Evolutionary conservation across 768 basidiomycete genomes (phyloP), one percentile per base, ranked within the genome.

Genomic region (Daedalea quercina): DNA sequence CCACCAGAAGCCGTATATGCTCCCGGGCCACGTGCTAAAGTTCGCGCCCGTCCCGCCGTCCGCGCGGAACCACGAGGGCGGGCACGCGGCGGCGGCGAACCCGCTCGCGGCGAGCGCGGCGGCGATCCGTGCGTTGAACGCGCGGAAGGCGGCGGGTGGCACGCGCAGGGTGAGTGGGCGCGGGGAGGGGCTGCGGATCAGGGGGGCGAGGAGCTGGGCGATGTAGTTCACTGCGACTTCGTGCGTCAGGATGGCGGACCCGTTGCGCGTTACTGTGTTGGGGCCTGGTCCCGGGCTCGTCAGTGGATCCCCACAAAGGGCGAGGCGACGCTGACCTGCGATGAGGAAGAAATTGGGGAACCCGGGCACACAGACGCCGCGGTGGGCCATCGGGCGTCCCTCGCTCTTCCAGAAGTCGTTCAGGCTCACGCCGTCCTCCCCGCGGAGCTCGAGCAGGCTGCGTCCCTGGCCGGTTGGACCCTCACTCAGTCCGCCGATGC

Each of bases 311-410:
- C 7, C 28, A 31, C 28, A 31, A 31, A 11, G 11, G 6, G 4
- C 6, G 28, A 31, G 6, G 28, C n/a, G 37, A 56, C 61, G 23
- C 28, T 31, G n/a, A 66, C 68, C 70, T 20, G 55, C 51, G 9
- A 71, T 34, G 54, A 64, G 60, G 56, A 65, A 70, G 50, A 68
- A 67, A 40, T 71, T 73, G 0, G 71, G 70, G n/a, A 71, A 72
- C 17, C 59, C 63, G 4, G 70, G 71, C 33, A 72, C 50, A 9
- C 61, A 50, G 1, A 67, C 66, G 12, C 70, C 69, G 20, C 52
- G 52, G 52, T 72, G 72, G 6, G 65, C 70, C 6, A 65, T 62
- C 6, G 70, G 70, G 11, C 70, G 69, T 3, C 60, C 67, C 7
- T 67, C 60, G 1, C 54, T 47, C 3, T 63, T 54, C 26, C 59